A percentile compares a stretch with the other conserved stretches of the same genome.
Evolutionary conservation across 805 yeast genomes (phyloP).

Genomic region (Lipomyces sp.): DNA sequence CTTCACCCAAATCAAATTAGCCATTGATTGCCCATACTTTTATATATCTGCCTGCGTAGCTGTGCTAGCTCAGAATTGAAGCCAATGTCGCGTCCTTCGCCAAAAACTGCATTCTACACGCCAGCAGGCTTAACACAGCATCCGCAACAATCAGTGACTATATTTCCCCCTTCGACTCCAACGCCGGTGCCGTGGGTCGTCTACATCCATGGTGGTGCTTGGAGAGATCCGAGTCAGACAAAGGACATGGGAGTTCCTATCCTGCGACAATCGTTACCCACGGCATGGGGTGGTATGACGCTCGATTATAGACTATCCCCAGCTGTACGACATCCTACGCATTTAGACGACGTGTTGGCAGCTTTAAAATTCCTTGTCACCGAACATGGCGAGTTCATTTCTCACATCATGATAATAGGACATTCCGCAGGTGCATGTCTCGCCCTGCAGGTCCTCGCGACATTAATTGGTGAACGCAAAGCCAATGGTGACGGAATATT

Average conservation of each 20-base stretch:
- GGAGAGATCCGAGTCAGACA: constrained; percentile 71
- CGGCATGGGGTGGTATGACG: constrained; percentile 38
- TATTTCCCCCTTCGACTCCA: constrained; percentile 10
- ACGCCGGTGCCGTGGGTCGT: constrained; percentile 45
- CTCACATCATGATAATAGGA: constrained; percentile 54
- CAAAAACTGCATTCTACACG: constrained; percentile 10
- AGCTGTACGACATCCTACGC: constrained; percentile 60
- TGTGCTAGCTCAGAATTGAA: neutral
- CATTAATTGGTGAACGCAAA: constrained; percentile 12
- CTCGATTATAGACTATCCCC: constrained; percentile 34
- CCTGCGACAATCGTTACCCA: constrained; percentile 14
- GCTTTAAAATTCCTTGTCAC: constrained; percentile 47
- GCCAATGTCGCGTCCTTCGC: constrained; percentile 1
- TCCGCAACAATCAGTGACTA: constrained; percentile 31
- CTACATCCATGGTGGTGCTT: constrained; percentile 81
- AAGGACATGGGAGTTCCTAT: constrained; percentile 56
- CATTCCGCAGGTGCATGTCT: constrained; percentile 79
- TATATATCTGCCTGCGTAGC: no score
- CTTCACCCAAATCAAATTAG: no score
- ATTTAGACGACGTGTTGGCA: constrained; percentile 56
- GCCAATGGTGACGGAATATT: neutral
- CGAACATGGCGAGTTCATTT: constrained; percentile 23
- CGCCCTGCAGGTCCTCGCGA: constrained; percentile 52
- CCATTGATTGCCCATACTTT: neutral
- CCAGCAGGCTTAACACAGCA: constrained; percentile 15